A percentile compares a stretch with the other conserved stretches of the same genome.
Evolutionary conservation across 2,329 filamentous ascomycete species (phyloP).

Genomic region (Clarireedia paspali): DNA sequence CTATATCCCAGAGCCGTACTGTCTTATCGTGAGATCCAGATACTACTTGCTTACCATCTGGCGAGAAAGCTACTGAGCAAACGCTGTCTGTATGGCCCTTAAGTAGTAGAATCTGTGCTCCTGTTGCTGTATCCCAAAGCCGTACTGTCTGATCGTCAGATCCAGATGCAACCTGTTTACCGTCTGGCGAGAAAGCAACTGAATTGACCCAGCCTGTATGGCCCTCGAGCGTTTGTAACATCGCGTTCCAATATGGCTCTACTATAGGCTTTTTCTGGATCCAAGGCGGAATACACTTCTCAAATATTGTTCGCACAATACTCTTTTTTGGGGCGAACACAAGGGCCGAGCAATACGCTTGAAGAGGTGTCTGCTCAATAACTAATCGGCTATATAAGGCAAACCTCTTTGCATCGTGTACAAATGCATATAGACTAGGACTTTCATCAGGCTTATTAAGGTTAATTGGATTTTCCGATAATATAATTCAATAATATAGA

Average conservation of each 20-base stretch:
- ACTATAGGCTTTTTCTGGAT: neutral
- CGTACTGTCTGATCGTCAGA: too few species aligned
- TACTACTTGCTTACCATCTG: neutral
- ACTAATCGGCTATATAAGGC: too few species aligned
- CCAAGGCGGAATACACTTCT: neutral
- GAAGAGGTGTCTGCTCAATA: neutral
- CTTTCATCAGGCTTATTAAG: too few species aligned
- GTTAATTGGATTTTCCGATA: too few species aligned
- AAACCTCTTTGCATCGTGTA: too few species aligned
- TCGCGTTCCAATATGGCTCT: neutral
- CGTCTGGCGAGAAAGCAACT: slow-evolving; percentile 7
- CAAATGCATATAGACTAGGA: too few species aligned
- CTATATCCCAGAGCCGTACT: slow-evolving; percentile 51
- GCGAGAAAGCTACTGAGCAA: too few species aligned
- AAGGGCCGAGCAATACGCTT: neutral
- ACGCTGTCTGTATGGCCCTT: too few species aligned
- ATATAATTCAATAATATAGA: too few species aligned
- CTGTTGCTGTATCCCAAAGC: too few species aligned
- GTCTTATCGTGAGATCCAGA: slow-evolving; percentile 44
- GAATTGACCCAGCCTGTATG: neutral
- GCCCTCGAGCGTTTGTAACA: neutral
- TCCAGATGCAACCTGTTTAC: neutral
- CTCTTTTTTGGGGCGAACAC: neutral
- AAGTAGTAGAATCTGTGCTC: too few species aligned
- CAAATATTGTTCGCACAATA: neutral